These are phyloP conservation scores for Cadophora sp. DNA, from an alignment of 2,329 filamentous ascomycete genomes.

Conservation along the genomic window DNA sequence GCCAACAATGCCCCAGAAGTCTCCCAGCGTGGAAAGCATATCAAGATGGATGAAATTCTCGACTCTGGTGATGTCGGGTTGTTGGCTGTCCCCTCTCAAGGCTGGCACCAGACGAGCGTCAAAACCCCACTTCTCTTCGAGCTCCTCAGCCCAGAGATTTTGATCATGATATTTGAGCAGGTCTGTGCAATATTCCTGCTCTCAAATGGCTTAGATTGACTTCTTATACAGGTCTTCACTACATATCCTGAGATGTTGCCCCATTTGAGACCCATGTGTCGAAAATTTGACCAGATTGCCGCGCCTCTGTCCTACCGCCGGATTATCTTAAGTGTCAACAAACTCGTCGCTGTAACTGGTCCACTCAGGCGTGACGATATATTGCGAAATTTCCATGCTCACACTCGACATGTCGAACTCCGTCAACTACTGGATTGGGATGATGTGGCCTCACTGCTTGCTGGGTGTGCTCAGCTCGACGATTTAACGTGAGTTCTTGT, in stretches of 20 bases:
- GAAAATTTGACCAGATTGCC: neutral
- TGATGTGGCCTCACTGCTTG: neutral
- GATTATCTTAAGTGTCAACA: neutral
- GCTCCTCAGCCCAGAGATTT: neutral
- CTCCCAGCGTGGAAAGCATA: neutral
- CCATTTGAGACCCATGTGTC: neutral
- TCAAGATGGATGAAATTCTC: neutral
- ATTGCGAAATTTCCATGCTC: neutral
- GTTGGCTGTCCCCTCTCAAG: no score
- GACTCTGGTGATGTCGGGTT: no score
- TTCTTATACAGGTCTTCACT: neutral
- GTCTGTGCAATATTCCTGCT: neutral
- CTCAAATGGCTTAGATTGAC: neutral
- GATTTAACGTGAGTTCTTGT: neutral
- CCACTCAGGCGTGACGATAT: neutral
- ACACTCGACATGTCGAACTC: neutral
- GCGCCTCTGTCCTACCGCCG: neutral
- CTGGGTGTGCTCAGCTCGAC: neutral
- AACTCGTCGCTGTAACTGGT: neutral
- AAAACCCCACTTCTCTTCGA: neutral
- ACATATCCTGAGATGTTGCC: neutral
- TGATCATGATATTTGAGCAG: conserved; percentile 11
- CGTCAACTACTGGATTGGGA: neutral
- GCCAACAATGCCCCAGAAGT: neutral
- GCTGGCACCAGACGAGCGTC: neutral